Conservation (phyloP, 1,284 basidiomycete species). For the Porogramme epimiltina region DNA sequence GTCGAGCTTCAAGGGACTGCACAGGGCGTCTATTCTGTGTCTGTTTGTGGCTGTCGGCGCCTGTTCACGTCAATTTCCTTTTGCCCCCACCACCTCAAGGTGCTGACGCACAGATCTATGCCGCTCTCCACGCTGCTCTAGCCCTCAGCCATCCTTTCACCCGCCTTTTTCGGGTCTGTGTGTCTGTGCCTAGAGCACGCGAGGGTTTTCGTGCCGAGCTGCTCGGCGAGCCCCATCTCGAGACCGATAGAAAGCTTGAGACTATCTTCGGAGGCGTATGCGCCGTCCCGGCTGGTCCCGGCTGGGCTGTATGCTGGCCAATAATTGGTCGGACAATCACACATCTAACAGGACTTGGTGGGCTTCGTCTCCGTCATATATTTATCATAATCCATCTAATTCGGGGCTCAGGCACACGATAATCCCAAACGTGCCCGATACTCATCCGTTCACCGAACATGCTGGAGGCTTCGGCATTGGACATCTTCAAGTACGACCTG, state of each 20-base stretch:
- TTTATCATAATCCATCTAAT: not conserved
- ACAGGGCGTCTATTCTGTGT: too few relatives aligned
- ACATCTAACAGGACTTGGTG: slow-evolving; percentile 92
- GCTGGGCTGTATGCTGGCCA: slow-evolving; percentile 86
- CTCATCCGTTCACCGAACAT: slow-evolving; percentile 69
- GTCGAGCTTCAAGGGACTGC: too few relatives aligned
- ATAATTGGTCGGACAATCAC: slow-evolving; percentile 93
- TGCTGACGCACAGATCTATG: slow-evolving; percentile 71
- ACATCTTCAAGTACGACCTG: slow-evolving; percentile 69
- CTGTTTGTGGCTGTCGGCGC: too few relatives aligned
- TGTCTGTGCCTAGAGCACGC: slow-evolving; percentile 39
- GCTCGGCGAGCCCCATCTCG: slow-evolving; percentile 48
- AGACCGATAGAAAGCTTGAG: slow-evolving; percentile 54
- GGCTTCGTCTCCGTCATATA: slow-evolving; percentile 29
- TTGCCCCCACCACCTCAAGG: slow-evolving; percentile 58
- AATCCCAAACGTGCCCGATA: slow-evolving; percentile 74
- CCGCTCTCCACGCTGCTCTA: slow-evolving; percentile 79
- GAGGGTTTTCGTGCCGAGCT: slow-evolving; percentile 66
- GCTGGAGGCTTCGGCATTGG: slow-evolving; percentile 69
- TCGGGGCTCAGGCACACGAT: slow-evolving; percentile 62
- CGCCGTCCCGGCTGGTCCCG: slow-evolving; percentile 74
- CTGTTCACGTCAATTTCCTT: slow-evolving; percentile 42
- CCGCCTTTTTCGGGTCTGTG: slow-evolving; percentile 56
- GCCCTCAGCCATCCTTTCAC: slow-evolving; percentile 79
- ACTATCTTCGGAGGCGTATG: slow-evolving; percentile 54